Percentiles rank a stretch among this genome's conserved stretches.
Evolutionary conservation across 1,284 basidiomycete genomes (phyloP).

Genomic region (Cutaneotrichosporon dermatis): DNA sequence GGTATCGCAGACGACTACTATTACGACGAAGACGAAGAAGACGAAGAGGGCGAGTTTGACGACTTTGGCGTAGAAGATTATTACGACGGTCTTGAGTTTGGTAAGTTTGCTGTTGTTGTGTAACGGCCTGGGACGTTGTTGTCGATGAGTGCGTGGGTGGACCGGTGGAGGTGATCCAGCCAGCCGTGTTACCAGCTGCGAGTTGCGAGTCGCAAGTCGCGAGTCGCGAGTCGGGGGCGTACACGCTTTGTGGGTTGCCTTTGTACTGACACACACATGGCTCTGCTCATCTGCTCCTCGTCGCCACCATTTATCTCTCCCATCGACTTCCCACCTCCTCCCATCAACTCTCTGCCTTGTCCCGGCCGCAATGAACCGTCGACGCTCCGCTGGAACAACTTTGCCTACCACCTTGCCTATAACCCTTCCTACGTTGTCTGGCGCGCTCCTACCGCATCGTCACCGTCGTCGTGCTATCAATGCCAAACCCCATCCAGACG

Average conservation of each 20-base stretch:
- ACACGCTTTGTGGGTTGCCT: too few species aligned
- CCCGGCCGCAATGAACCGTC: too few species aligned
- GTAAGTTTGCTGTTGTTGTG: conserved; percentile 3
- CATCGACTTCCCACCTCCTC: too few species aligned
- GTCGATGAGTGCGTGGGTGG: not conserved
- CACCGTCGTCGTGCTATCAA: not conserved
- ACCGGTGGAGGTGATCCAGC: not conserved
- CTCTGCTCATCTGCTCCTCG: too few species aligned
- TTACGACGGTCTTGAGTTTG: conserved; percentile 12
- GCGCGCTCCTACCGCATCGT: not conserved
- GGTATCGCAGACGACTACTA: conserved; percentile 18
- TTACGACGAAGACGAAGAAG: conserved; percentile 27
- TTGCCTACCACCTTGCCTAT: too few species aligned
- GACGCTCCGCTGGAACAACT: not conserved
- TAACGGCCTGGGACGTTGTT: not conserved
- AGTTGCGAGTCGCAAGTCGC: too few species aligned
- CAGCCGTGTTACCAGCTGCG: too few species aligned
- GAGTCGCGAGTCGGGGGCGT: too few species aligned
- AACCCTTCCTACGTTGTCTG: not conserved
- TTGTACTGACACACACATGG: too few species aligned
- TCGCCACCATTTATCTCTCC: too few species aligned
- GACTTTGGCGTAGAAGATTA: conserved; percentile 8
- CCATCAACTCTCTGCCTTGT: too few species aligned
- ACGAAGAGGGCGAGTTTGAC: conserved; percentile 27
- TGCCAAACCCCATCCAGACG: conserved; percentile 5